Percentiles rank a stretch among this genome's conserved stretches.
Conservation (phyloP, 129 eudicot genomes). For the Arctium lappa region DNA sequence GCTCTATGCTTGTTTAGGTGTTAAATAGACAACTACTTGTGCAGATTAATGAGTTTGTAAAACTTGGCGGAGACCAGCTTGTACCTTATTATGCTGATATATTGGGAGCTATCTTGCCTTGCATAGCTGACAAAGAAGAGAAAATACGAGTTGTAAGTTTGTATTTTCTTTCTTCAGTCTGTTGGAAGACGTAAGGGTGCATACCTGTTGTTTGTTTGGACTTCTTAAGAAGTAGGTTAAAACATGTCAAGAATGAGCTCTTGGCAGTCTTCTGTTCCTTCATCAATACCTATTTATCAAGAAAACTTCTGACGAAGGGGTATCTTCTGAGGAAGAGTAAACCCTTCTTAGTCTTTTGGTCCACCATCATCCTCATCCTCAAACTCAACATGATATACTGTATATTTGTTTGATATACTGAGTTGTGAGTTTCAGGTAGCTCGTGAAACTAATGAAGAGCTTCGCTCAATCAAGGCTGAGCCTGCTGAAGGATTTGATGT, state of each 20-base stretch:
- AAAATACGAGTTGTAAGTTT: constrained; percentile 87
- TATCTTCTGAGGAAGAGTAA: neutral
- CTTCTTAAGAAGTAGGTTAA: neutral
- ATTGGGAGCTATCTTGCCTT: constrained; percentile 92
- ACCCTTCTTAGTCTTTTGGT: neutral
- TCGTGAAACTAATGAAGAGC: constrained; percentile 94
- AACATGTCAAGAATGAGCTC: neutral
- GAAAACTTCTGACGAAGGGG: neutral
- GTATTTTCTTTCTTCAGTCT: neutral
- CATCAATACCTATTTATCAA: neutral
- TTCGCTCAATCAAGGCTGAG: constrained; percentile 70
- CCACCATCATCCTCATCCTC: neutral
- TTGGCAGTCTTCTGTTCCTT: neutral
- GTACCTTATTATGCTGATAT: constrained; percentile 96
- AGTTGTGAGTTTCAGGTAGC: constrained; percentile 61
- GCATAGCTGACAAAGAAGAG: constrained; percentile 96
- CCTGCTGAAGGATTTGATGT: constrained; percentile 96
- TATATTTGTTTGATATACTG: constrained; percentile 6
- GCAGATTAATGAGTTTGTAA: constrained; percentile 94
- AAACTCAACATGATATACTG: neutral
- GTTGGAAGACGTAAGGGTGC: neutral
- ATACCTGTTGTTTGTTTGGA: neutral
- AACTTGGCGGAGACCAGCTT: constrained; percentile 98
- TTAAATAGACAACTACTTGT: constrained; percentile 11
- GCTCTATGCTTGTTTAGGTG: neutral